A percentile compares a stretch with the other conserved stretches of the same genome.
phyloP scores from a whole-genome alignment of 257 asterid species.

The Vinca minor region DNA sequence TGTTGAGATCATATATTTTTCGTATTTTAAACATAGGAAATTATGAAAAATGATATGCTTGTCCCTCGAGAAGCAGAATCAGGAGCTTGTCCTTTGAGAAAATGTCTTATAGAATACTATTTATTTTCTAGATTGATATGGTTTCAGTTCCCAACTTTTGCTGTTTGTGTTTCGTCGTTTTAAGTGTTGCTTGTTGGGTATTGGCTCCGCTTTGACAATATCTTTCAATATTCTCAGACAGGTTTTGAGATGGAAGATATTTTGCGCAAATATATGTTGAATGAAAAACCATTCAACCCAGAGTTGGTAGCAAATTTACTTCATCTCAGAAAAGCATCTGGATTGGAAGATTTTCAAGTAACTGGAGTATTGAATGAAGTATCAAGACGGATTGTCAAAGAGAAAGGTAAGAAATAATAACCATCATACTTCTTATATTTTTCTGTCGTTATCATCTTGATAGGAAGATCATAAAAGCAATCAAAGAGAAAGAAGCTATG shows the following conservation, averaged over 20 bases:
- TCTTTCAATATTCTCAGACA: constrained; percentile 50
- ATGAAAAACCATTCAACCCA: constrained; percentile 89
- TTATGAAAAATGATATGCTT: too few relatives aligned
- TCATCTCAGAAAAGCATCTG: constrained; percentile 67
- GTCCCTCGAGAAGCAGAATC: not conserved
- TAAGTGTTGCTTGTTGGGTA: not conserved
- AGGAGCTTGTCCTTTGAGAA: not conserved
- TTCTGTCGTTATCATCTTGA: too few relatives aligned
- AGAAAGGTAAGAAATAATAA: constrained; percentile 50
- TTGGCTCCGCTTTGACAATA: constrained; percentile 22
- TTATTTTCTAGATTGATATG: not conserved
- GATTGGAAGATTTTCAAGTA: constrained; percentile 67
- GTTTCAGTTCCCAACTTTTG: not conserved
- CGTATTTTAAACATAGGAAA: not conserved
- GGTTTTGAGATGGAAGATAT: constrained; percentile 78
- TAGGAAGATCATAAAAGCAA: not conserved
- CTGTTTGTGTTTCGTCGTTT: not conserved
- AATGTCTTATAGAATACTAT: not conserved
- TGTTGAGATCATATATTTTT: not conserved
- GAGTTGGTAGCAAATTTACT: constrained; percentile 63
- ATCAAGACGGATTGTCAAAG: constrained; percentile 76
- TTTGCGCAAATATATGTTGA: constrained; percentile 74
- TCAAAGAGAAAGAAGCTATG: not conserved
- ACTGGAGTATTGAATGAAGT: constrained; percentile 79
- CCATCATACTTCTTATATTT: not conserved